A percentile compares a stretch with the other conserved stretches of the same genome.
These are phyloP conservation scores for Sphaerulina musiva DNA, from an alignment of 2,329 filamentous ascomycete species.

Conservation along the genomic window DNA sequence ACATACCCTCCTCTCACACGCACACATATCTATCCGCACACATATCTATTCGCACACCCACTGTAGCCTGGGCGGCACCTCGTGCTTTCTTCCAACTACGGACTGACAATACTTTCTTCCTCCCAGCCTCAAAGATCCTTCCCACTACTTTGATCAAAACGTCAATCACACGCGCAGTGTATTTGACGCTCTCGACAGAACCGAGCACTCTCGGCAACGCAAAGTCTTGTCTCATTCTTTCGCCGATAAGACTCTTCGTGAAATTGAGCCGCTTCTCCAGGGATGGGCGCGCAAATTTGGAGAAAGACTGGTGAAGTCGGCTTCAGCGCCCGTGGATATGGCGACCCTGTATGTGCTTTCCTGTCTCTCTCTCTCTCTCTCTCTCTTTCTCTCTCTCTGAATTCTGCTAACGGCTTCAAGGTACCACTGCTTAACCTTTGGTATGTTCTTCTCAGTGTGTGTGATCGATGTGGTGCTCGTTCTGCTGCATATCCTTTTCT, in stretches of 20 bases:
- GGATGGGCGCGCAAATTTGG: slow-evolving; percentile 19
- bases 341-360: slow-evolving; percentile 11
- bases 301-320: slow-evolving; percentile 14
- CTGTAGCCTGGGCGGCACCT: too few species aligned
- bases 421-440: slow-evolving; percentile 24
- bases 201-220: slow-evolving; percentile 19
- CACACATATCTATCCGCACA: too few species aligned
- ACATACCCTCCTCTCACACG: too few species aligned
- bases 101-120: not conserved
- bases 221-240: slow-evolving; percentile 23
- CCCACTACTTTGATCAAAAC: not conserved
- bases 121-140: slow-evolving; percentile 15
- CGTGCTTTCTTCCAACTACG: too few species aligned
- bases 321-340: slow-evolving; percentile 21
- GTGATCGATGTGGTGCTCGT: too few species aligned
- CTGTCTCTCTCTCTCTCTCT: too few species aligned
- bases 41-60: too few species aligned
- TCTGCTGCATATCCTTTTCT: too few species aligned
- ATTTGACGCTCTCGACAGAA: slow-evolving; percentile 15
- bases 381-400: too few species aligned
- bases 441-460: too few species aligned
- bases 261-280: slow-evolving; percentile 26
- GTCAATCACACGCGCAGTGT: slow-evolving; percentile 5
- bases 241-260: slow-evolving; percentile 23
- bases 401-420: too few species aligned